These are phyloP conservation scores for Cladorrhinum sp. DNA, from an alignment of 2,329 filamentous ascomycete genomes.

Conservation along the genomic window DNA sequence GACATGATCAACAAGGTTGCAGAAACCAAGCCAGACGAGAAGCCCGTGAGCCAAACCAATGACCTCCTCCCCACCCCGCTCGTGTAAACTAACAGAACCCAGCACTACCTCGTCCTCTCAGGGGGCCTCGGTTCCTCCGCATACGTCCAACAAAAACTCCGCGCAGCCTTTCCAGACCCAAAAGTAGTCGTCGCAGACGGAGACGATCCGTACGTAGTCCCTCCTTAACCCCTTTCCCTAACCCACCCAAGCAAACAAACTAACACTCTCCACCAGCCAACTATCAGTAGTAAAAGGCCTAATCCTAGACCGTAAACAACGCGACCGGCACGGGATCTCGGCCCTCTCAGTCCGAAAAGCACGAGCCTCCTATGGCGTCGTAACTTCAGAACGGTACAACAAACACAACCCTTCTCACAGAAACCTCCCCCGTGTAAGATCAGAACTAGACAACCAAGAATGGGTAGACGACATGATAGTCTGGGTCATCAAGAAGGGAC, in stretches of 20 bases:
- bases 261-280: not conserved
- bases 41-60: not conserved
- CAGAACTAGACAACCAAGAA: not conserved
- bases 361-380: not conserved
- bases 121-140: constrained; percentile 2
- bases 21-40: not conserved
- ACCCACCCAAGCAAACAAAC: not conserved
- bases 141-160: not conserved
- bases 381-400: not conserved
- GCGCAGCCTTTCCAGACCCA: not conserved
- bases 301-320: constrained; percentile 5
- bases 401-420: not conserved
- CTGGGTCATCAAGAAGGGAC: constrained; percentile 3
- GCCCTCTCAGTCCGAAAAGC: not conserved
- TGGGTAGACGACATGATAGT: not conserved
- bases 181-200: not conserved
- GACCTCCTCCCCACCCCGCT: not conserved
- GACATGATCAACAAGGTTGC: not conserved
- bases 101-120: constrained; percentile 1
- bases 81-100: not conserved
- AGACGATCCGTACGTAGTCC: not conserved
- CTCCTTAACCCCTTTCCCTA: not conserved
- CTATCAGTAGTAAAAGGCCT: constrained; percentile 1
- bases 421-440: not conserved
- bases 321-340: not conserved